A percentile compares a stretch with the other conserved stretches of the same genome.
phyloP scores from a whole-genome alignment of 208 protist genomes.

The Leptomonas seymouri region DNA sequence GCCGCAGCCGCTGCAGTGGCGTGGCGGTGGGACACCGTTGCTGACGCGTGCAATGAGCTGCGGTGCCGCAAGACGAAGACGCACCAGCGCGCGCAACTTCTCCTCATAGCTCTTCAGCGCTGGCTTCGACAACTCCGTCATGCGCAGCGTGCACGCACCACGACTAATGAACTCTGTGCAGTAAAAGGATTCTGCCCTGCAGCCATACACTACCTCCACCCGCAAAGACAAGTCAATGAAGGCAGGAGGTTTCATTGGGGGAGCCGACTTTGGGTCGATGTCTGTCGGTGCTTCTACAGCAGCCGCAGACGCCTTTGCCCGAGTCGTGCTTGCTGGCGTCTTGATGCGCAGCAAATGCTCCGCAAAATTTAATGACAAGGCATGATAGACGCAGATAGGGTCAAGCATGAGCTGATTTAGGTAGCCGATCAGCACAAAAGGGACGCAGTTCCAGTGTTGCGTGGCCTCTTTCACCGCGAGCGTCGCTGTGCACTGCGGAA shows the following conservation, averaged over 20 bases:
- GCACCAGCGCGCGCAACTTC: conserved; percentile 56
- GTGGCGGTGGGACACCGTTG: conserved; percentile 10
- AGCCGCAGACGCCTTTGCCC: not conserved
- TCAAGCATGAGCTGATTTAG: conserved; percentile 58
- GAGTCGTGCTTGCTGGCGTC: conserved; percentile 8
- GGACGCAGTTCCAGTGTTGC: conserved; percentile 65
- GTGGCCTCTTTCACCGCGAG: conserved; percentile 58
- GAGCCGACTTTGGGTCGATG: not conserved
- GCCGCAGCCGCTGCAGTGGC: conserved; percentile 53
- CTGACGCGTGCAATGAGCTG: conserved; percentile 41
- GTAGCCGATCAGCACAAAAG: conserved; percentile 71
- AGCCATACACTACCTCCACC: conserved; percentile 86
- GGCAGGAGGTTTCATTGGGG: not conserved
- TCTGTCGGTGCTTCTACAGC: not conserved
- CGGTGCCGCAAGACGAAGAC: conserved; percentile 21
- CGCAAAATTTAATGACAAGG: conserved; percentile 69
- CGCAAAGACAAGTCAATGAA: conserved; percentile 38
- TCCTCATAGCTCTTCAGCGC: conserved; percentile 65
- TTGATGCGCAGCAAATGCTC: conserved; percentile 68
- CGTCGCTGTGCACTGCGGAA: conserved; percentile 72
- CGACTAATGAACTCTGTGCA: conserved; percentile 78
- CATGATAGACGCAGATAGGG: conserved; percentile 57
- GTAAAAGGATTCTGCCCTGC: conserved; percentile 66
- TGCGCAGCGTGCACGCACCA: conserved; percentile 47
- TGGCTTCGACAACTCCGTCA: conserved; percentile 46